Conservation (phyloP, 768 basidiomycete species). For the Pulveroboletus sp. region DNA sequence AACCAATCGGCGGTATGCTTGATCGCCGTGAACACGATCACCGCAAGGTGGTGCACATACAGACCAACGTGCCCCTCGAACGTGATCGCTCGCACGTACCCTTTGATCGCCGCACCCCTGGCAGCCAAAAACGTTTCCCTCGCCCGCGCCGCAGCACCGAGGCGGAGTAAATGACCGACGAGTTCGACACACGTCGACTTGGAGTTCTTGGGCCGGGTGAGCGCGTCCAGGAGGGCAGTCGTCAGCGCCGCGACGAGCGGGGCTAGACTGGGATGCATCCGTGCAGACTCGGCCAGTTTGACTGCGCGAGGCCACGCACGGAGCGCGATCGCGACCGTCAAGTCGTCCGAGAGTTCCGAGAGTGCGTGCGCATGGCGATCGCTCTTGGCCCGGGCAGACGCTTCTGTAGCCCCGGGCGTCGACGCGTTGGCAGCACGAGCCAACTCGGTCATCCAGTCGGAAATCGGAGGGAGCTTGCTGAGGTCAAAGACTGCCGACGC, state of each 20-base stretch:
- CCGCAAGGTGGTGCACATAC: conserved; percentile 82
- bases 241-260: conserved; percentile 66
- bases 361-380: conserved; percentile 85
- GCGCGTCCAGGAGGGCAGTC: conserved; percentile 62
- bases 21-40: conserved; percentile 90
- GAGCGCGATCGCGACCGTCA: conserved; percentile 87
- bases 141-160: conserved; percentile 75
- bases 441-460: conserved; percentile 76
- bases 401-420: conserved; percentile 26
- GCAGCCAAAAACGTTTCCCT: conserved; percentile 79
- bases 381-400: conserved; percentile 65
- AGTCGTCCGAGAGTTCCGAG: conserved; percentile 86
- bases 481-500: conserved; percentile 32
- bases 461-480: conserved; percentile 52
- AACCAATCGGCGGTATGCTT: conserved; percentile 99
- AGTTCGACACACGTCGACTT: conserved; percentile 72
- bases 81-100: conserved; percentile 78
- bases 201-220: conserved; percentile 72
- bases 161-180: conserved; percentile 66
- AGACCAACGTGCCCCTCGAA: conserved; percentile 86
- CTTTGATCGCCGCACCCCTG: conserved; percentile 67
- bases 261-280: conserved; percentile 59
- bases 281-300: conserved; percentile 80
- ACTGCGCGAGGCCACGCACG: conserved; percentile 87
- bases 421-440: conserved; percentile 48